A percentile compares a stretch with the other conserved stretches of the same genome.
These are phyloP conservation scores for Ensete glaucum DNA, from an alignment of 176 grass and related monocot genomes.

Conservation along the genomic window DNA sequence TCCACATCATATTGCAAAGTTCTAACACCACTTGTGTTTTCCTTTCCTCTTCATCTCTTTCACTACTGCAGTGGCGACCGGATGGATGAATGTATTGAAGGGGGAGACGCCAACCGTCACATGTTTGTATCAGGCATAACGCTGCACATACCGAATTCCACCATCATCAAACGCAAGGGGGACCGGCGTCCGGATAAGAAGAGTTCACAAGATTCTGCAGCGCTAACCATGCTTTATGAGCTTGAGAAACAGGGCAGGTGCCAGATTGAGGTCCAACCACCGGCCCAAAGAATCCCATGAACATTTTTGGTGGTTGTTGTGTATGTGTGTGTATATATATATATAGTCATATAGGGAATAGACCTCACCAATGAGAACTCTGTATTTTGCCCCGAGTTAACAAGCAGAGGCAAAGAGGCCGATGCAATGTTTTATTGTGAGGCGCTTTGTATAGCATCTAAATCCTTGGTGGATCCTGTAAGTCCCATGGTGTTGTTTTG, in stretches of 20 bases:
- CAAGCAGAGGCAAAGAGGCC: too few relatives aligned
- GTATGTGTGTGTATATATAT: too few relatives aligned
- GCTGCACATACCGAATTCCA: constrained; percentile 48
- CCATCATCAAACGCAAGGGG: constrained; percentile 45
- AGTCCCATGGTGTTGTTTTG: too few relatives aligned
- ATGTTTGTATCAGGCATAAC: constrained; percentile 44
- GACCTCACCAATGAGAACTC: too few relatives aligned
- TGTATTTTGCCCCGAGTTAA: too few relatives aligned
- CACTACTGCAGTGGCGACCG: not conserved
- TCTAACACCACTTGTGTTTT: too few relatives aligned
- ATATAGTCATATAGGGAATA: too few relatives aligned
- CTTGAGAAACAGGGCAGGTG: constrained; percentile 45
- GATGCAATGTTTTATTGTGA: too few relatives aligned
- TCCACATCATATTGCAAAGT: too few relatives aligned
- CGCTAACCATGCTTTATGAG: constrained; percentile 66
- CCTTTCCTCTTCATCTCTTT: not conserved
- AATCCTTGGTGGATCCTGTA: too few relatives aligned
- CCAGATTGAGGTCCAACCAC: constrained; percentile 21
- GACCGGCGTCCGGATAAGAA: constrained; percentile 57
- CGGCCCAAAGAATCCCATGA: not conserved
- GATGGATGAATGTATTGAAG: not conserved
- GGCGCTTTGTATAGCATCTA: too few relatives aligned
- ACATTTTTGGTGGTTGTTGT: too few relatives aligned
- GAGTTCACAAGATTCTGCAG: constrained; percentile 64
- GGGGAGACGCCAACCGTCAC: constrained; percentile 10